phyloP scores from a whole-genome alignment of 2,329 filamentous ascomycete genomes.

The Pseudogymnoascus sp. region DNA sequence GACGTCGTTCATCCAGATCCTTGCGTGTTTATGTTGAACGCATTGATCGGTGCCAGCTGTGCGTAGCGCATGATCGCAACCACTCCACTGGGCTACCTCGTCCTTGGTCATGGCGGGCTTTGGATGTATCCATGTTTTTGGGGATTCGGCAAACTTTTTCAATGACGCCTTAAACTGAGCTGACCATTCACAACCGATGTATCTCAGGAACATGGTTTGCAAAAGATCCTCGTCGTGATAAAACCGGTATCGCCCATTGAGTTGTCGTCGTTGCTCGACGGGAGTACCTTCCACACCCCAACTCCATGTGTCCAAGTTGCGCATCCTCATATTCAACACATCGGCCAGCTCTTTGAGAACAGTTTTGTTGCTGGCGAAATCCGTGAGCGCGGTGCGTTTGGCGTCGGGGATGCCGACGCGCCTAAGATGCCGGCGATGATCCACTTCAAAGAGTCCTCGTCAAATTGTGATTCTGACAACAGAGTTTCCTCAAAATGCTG shows the following conservation, averaged over 20 bases:
- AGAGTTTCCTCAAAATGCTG: constrained; percentile 28
- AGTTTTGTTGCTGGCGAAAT: constrained; percentile 41
- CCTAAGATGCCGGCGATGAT: constrained; percentile 43
- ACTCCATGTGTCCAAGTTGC: constrained; percentile 43
- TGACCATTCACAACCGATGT: constrained; percentile 45
- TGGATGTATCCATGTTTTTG: constrained; percentile 17
- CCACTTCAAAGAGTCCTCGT: constrained; percentile 34
- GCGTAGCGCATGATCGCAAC: neutral
- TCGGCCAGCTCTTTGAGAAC: constrained; percentile 48
- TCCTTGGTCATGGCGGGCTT: constrained; percentile 29
- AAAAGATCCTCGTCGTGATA: constrained; percentile 54
- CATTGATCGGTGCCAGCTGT: constrained; percentile 13
- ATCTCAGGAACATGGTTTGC: constrained; percentile 47
- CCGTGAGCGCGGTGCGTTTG: constrained; percentile 42
- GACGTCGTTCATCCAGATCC: constrained; percentile 43
- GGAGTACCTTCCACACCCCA: constrained; percentile 41
- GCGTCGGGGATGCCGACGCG: constrained; percentile 45
- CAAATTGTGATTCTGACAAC: constrained; percentile 30
- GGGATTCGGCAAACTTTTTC: constrained; percentile 11
- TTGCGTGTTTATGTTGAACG: constrained; percentile 30
- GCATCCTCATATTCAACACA: constrained; percentile 50
- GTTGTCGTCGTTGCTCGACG: constrained; percentile 44
- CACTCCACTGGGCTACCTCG: neutral
- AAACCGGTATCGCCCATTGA: constrained; percentile 53
- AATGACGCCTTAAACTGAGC: constrained; percentile 38